These are phyloP conservation scores for Clarireedia paspali DNA, from an alignment of 2,329 filamentous ascomycete species.

Conservation along the genomic window DNA sequence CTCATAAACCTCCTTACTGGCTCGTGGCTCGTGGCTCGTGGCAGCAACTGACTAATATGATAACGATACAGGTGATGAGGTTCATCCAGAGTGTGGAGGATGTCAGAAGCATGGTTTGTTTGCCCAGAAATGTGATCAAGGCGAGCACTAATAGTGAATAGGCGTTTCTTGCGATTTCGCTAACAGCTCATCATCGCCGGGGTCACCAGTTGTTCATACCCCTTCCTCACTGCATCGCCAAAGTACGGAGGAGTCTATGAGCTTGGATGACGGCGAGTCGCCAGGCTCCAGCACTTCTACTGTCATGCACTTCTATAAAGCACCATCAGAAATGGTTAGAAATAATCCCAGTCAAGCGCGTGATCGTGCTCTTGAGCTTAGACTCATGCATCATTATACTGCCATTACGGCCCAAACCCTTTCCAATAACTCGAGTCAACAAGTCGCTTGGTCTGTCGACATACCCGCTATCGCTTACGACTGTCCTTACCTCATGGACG, in stretches of 20 bases:
- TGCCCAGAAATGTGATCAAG: background rate
- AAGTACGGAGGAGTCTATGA: constrained; percentile 4
- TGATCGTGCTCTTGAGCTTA: constrained; percentile 43
- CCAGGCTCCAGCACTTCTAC: constrained; percentile 15
- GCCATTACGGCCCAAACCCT: constrained; percentile 53
- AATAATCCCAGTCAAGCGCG: constrained; percentile 8
- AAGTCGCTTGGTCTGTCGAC: constrained; percentile 51
- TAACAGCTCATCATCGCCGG: constrained; percentile 18
- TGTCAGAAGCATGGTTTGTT: constrained; percentile 50
- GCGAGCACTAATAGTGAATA: background rate
- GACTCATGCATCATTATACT: constrained; percentile 58
- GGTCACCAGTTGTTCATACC: constrained; percentile 11
- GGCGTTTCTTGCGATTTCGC: constrained; percentile 59
- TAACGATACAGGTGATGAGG: constrained; percentile 42
- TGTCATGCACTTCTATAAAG: constrained; percentile 17
- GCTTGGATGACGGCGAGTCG: background rate
- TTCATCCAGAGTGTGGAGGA: constrained; percentile 58
- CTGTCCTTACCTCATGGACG: constrained; percentile 52
- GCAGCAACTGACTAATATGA: background rate
- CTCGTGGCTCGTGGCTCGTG: background rate
- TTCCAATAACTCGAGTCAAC: constrained; percentile 41
- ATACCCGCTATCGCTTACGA: constrained; percentile 57
- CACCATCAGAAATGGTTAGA: constrained; percentile 17
- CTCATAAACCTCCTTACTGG: background rate
- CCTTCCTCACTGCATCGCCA: background rate